phyloP scores from a whole-genome alignment of 2,329 filamentous ascomycete genomes.

The Neofusicoccum sp. region DNA sequence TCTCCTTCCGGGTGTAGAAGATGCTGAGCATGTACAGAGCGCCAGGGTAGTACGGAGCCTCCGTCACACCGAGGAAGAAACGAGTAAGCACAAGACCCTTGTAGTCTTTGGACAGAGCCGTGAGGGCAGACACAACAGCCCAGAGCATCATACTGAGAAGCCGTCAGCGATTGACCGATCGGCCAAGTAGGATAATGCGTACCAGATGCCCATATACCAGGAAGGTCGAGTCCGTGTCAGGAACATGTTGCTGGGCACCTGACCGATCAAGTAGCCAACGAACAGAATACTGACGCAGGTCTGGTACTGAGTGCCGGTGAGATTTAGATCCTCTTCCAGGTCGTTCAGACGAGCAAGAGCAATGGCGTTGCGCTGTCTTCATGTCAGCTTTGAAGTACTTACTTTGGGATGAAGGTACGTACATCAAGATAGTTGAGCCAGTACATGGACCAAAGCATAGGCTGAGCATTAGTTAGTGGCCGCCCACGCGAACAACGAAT shows the following conservation, averaged over 20 bases:
- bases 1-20: slow-evolving; percentile 55
- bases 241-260: slow-evolving; percentile 18
- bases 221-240: slow-evolving; percentile 18
- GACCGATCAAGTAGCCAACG: slow-evolving; percentile 24
- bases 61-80: slow-evolving; percentile 16
- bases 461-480: background rate
- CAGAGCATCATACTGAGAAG: slow-evolving; percentile 47
- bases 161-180: slow-evolving; percentile 24
- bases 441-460: slow-evolving; percentile 19
- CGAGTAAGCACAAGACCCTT: slow-evolving; percentile 40
- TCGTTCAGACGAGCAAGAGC: slow-evolving; percentile 23
- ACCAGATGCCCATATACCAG: slow-evolving; percentile 19
- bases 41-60: slow-evolving; percentile 30
- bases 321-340: slow-evolving; percentile 28
- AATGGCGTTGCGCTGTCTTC: slow-evolving; percentile 24
- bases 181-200: background rate
- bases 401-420: slow-evolving; percentile 38
- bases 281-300: slow-evolving; percentile 30
- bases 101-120: slow-evolving; percentile 48
- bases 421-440: slow-evolving; percentile 23
- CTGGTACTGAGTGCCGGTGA: slow-evolving; percentile 34
- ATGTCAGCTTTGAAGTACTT: slow-evolving; percentile 31
- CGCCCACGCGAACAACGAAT: too few species aligned
- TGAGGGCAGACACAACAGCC: slow-evolving; percentile 52
- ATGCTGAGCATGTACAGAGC: slow-evolving; percentile 50